phyloP scores from a whole-genome alignment of 2,329 filamentous ascomycete genomes.

The Fusarium goolgardi region DNA sequence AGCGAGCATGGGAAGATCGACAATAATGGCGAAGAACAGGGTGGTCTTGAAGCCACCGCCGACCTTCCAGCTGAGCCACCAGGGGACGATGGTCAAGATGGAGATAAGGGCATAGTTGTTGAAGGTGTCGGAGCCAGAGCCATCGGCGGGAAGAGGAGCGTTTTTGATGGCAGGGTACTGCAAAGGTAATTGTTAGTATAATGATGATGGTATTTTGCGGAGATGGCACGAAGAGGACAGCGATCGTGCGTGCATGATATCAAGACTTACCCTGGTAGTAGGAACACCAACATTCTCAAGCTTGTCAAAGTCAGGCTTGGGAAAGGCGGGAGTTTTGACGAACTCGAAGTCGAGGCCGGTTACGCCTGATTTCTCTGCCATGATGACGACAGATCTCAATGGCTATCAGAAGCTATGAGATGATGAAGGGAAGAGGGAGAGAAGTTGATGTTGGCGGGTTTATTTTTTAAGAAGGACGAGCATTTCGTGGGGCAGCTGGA shows the following conservation, averaged over 20 bases:
- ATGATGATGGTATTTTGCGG: not conserved
- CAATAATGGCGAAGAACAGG: slow-evolving; percentile 86
- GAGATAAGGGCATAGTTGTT: slow-evolving; percentile 81
- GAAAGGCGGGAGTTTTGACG: slow-evolving; percentile 56
- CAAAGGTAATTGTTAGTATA: not conserved
- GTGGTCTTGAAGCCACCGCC: slow-evolving; percentile 89
- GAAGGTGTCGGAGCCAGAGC: slow-evolving; percentile 85
- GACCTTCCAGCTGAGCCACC: slow-evolving; percentile 84
- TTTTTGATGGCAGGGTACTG: slow-evolving; percentile 82
- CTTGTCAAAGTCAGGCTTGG: slow-evolving; percentile 70
- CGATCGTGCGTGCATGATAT: slow-evolving; percentile 16
- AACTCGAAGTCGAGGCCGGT: slow-evolving; percentile 56
- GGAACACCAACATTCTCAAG: slow-evolving; percentile 69
- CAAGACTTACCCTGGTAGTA: slow-evolving; percentile 53
- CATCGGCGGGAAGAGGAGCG: slow-evolving; percentile 91
- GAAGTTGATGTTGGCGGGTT: slow-evolving; percentile 25
- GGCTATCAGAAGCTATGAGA: slow-evolving; percentile 40
- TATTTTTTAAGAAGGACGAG: slow-evolving; percentile 38
- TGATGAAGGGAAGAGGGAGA: slow-evolving; percentile 33
- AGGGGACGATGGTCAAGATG: slow-evolving; percentile 76
- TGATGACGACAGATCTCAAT: slow-evolving; percentile 48
- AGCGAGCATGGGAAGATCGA: slow-evolving; percentile 81
- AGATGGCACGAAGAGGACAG: slow-evolving; percentile 28
- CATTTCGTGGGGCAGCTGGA: slow-evolving; percentile 36
- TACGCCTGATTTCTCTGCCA: slow-evolving; percentile 51